Conservation (phyloP, 441 rosid species). For the Syzygium syzygioides region DNA sequence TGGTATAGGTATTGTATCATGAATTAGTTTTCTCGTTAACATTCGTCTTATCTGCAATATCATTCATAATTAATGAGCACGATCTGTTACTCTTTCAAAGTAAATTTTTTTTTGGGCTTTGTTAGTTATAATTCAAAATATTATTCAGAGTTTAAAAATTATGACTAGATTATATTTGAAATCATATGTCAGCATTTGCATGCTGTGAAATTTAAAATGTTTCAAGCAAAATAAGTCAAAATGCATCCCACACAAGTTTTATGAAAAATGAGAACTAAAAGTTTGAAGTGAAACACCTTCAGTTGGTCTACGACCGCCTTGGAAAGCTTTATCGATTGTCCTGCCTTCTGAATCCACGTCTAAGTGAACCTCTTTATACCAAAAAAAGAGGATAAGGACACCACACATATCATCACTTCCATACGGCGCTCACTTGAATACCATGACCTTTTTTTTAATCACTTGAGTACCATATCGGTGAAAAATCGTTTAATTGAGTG, state of each 20-base stretch:
- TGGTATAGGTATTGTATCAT: not conserved
- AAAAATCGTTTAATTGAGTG: no score
- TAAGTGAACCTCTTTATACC: no score
- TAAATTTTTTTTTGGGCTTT: not conserved
- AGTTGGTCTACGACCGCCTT: not conserved
- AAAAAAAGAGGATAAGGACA: no score
- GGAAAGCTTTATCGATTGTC: not conserved
- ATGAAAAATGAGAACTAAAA: not conserved
- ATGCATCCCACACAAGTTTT: not conserved
- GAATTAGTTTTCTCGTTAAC: not conserved
- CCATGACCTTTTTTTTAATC: no score
- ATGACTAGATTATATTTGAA: no score
- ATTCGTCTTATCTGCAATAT: not conserved
- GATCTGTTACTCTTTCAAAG: not conserved
- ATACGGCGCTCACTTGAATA: no score
- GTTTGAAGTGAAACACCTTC: not conserved
- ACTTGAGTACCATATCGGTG: no score
- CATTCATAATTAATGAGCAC: not conserved
- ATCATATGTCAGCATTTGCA: not conserved
- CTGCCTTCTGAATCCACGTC: not conserved
- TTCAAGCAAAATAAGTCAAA: not conserved
- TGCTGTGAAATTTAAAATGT: not conserved
- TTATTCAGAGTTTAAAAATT: not conserved
- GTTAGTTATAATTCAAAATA: not conserved
- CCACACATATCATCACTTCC: no score